phyloP scores from a whole-genome alignment of 305 asterid species.

The Fraxinus paxiana region DNA sequence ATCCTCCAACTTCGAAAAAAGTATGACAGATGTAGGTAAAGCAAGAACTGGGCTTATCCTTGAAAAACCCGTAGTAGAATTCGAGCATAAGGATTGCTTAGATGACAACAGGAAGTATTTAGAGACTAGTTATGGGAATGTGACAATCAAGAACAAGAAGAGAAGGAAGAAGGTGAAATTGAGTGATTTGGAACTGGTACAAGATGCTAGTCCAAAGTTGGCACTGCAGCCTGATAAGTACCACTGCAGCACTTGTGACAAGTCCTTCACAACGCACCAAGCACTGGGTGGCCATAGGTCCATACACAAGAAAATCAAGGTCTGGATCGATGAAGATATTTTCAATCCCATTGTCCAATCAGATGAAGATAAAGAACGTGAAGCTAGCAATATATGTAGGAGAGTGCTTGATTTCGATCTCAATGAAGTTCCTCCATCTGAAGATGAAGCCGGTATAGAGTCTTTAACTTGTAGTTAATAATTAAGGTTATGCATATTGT shows the following conservation, averaged over 20 bases:
- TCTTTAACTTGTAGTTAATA: constrained; percentile 15
- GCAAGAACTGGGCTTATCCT: background rate
- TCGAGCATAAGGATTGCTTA: background rate
- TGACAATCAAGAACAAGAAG: constrained; percentile 25
- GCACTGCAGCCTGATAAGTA: constrained; percentile 19
- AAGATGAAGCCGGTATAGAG: constrained; percentile 20
- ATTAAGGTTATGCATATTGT: background rate
- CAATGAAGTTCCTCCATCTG: constrained; percentile 46
- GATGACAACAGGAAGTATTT: background rate
- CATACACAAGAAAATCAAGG: constrained; percentile 39
- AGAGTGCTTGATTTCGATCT: constrained; percentile 49
- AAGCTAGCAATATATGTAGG: constrained; percentile 13
- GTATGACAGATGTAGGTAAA: background rate
- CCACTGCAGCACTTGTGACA: constrained; percentile 36
- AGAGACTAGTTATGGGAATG: background rate
- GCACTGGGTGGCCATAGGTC: constrained; percentile 62
- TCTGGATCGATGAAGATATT: background rate
- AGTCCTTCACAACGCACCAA: constrained; percentile 39
- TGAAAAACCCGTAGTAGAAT: background rate
- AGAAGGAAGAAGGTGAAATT: constrained; percentile 37
- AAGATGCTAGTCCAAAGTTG: background rate
- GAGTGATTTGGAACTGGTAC: constrained; percentile 27
- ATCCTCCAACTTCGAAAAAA: background rate
- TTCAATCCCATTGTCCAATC: background rate
- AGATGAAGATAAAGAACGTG: constrained; percentile 17